These are phyloP conservation scores for Pouteria glomerata DNA, from an alignment of 148 eudicot genomes.

Conservation along the genomic window DNA sequence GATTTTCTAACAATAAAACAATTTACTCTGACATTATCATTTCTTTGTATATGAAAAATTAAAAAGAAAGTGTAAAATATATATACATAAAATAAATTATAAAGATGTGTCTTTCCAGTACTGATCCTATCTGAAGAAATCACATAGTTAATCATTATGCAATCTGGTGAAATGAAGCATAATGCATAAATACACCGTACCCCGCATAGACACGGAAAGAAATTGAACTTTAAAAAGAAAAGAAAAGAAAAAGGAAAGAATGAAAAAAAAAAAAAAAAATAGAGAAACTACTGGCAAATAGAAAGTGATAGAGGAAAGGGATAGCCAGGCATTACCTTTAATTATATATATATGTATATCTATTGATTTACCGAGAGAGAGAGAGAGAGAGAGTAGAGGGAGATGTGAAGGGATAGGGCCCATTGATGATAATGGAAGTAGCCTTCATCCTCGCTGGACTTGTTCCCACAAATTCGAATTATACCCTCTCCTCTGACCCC, in stretches of 20 bases:
- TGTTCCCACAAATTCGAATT: slow-evolving; percentile 11
- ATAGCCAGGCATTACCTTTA: slow-evolving; percentile 19
- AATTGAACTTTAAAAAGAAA: neutral
- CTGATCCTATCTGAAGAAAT: slow-evolving; percentile 11
- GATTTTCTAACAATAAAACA: too few relatives aligned
- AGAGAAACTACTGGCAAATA: slow-evolving; percentile 12
- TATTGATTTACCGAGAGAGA: slow-evolving; percentile 7
- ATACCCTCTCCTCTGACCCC: neutral
- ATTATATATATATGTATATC: slow-evolving; percentile 3
- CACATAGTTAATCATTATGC: slow-evolving; percentile 7
- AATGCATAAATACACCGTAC: slow-evolving; percentile 12
- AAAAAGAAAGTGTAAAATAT: too few relatives aligned
- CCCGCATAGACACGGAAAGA: neutral
- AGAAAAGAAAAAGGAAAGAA: neutral
- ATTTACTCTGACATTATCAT: too few relatives aligned
- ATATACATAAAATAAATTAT: too few relatives aligned
- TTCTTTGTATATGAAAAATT: too few relatives aligned
- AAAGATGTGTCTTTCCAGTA: too few relatives aligned
- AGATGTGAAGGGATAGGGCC: slow-evolving; percentile 18
- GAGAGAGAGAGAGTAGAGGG: slow-evolving; percentile 18
- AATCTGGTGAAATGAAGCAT: slow-evolving; percentile 8
- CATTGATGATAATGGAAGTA: slow-evolving; percentile 25
- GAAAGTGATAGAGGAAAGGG: slow-evolving; percentile 18
- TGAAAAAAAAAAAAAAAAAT: neutral
- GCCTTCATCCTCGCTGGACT: slow-evolving; percentile 37